A percentile compares a stretch with the other conserved stretches of the same genome.
phyloP scores from a whole-genome alignment of 2,329 filamentous ascomycete species.

The Rhinocladiella similis region DNA sequence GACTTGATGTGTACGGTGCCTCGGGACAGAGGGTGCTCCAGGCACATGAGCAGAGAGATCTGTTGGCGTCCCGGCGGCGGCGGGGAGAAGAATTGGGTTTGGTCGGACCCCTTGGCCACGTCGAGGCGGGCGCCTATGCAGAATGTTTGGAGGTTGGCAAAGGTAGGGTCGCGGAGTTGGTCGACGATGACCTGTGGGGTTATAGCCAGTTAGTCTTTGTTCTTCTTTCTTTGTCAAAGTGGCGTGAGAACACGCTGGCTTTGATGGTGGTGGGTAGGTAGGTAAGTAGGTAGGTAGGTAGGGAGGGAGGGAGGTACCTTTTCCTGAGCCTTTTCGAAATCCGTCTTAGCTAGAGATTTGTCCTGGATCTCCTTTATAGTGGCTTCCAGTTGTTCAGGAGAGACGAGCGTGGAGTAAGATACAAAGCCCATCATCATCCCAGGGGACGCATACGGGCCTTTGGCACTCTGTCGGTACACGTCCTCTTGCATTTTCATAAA shows the following conservation, averaged over 20 bases:
- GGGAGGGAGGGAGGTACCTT: no score
- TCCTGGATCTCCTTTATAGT: constrained; percentile 34
- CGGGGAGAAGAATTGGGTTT: constrained; percentile 23
- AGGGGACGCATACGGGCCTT: constrained; percentile 34
- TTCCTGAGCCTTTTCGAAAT: constrained; percentile 38
- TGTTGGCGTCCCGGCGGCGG: constrained; percentile 21
- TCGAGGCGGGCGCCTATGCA: constrained; percentile 24
- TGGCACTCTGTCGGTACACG: constrained; percentile 33
- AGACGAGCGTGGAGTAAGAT: constrained; percentile 37
- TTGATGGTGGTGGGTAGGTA: no score
- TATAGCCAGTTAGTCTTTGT: no score
- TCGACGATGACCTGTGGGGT: constrained; percentile 32
- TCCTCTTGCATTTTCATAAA: constrained; percentile 36
- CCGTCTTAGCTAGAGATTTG: constrained; percentile 35
- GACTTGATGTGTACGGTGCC: constrained; percentile 45
- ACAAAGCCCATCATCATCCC: constrained; percentile 40
- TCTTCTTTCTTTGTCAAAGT: neutral
- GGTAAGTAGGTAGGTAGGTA: no score
- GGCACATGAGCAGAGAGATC: constrained; percentile 21
- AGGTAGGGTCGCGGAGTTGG: constrained; percentile 31
- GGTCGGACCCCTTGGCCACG: constrained; percentile 25
- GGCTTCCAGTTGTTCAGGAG: constrained; percentile 34
- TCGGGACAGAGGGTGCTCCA: constrained; percentile 43
- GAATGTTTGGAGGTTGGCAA: constrained; percentile 27
- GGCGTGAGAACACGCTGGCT: no score